phyloP scores from a whole-genome alignment of 805 yeast genomes.

The Candida rishiriensis region DNA sequence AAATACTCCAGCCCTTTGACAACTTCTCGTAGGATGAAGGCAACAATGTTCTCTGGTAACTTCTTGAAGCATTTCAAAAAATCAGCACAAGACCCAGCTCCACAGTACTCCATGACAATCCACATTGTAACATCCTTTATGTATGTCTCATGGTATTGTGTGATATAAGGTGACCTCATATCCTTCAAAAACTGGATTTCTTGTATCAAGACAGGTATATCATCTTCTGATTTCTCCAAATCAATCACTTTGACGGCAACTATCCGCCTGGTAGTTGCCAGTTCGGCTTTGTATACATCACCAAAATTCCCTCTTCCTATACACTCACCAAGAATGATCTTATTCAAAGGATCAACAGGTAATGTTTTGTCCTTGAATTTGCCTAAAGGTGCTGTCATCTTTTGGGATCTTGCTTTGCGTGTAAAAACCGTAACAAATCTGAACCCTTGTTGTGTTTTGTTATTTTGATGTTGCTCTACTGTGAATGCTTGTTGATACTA shows the following conservation, averaged over 20 bases:
- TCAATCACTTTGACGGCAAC: slow-evolving; percentile 89
- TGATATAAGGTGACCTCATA: slow-evolving; percentile 61
- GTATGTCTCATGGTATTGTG: slow-evolving; percentile 61
- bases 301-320: slow-evolving; percentile 87
- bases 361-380: not conserved
- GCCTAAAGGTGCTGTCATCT: not conserved
- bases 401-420: no score
- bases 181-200: slow-evolving; percentile 76
- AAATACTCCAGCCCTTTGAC: slow-evolving; percentile 71
- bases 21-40: slow-evolving; percentile 59
- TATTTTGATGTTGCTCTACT: not conserved
- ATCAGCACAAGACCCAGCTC: slow-evolving; percentile 88
- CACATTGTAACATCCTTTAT: slow-evolving; percentile 66
- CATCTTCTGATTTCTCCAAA: slow-evolving; percentile 75
- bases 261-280: slow-evolving; percentile 29
- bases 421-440: no score
- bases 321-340: slow-evolving; percentile 42
- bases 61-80: slow-evolving; percentile 51
- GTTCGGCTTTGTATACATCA: slow-evolving; percentile 66
- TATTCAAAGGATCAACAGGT: slow-evolving; percentile 13
- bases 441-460: not conserved
- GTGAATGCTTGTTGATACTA: no score
- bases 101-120: slow-evolving; percentile 94
- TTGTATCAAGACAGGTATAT: slow-evolving; percentile 61
- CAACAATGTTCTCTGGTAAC: slow-evolving; percentile 55